Conservation (phyloP, 176 grass and related monocot species). For the Musa acuminata region DNA sequence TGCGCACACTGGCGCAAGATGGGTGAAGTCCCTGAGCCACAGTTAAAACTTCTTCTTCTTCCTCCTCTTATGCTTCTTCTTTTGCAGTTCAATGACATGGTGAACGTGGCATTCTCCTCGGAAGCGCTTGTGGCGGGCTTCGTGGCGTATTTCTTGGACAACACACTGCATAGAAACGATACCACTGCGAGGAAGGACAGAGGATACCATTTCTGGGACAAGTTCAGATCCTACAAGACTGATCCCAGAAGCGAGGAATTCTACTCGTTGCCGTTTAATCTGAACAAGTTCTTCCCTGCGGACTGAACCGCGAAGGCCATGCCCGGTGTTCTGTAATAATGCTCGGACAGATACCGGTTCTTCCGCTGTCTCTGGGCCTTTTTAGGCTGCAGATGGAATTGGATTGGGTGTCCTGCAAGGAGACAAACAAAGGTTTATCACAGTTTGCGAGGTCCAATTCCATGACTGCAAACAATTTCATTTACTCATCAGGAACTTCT, state of each 20-base stretch:
- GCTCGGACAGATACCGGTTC: too few species aligned
- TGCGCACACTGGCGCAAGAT: slow-evolving; percentile 33
- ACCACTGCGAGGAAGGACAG: slow-evolving; percentile 29
- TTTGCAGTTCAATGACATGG: slow-evolving; percentile 47
- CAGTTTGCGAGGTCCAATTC: too few species aligned
- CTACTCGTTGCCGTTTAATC: slow-evolving; percentile 47
- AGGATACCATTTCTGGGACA: slow-evolving; percentile 50
- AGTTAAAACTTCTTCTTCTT: not conserved
- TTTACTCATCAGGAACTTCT: too few species aligned
- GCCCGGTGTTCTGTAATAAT: too few species aligned
- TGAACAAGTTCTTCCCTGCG: slow-evolving; percentile 48
- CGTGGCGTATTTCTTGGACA: slow-evolving; percentile 50
- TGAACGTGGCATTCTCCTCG: slow-evolving; percentile 42
- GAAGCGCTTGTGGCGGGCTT: slow-evolving; percentile 33
- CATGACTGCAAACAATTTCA: too few species aligned
- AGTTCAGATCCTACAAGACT: slow-evolving; percentile 38
- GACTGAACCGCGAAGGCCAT: slow-evolving; percentile 7
- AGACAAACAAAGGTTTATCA: too few species aligned
- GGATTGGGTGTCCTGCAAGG: too few species aligned
- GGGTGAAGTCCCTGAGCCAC: slow-evolving; percentile 18
- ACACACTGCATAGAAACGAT: slow-evolving; percentile 34
- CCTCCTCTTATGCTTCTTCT: not conserved
- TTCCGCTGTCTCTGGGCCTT: not conserved
- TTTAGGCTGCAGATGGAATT: too few species aligned
- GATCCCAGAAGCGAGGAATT: slow-evolving; percentile 51